These are phyloP conservation scores for Pezicula radicicola DNA, from an alignment of 2,329 filamentous ascomycete genomes.

Conservation along the genomic window DNA sequence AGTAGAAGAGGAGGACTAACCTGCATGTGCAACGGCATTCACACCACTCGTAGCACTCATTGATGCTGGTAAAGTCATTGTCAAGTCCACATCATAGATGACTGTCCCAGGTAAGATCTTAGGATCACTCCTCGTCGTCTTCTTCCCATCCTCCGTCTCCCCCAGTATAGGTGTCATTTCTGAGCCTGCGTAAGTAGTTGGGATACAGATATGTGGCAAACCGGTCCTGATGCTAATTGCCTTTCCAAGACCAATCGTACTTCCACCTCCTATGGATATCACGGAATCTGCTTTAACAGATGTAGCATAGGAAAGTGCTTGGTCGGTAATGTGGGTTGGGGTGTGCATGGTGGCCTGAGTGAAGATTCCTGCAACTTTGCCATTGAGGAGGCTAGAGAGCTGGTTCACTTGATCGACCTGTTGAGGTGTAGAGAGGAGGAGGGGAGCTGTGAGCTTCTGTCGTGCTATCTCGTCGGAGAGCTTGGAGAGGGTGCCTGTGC, in stretches of 20 bases:
- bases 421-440: slow-evolving; percentile 53
- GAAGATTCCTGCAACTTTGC: slow-evolving; percentile 48
- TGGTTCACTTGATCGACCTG: slow-evolving; percentile 43
- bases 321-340: slow-evolving; percentile 52
- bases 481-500: slow-evolving; percentile 48
- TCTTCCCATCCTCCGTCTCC: slow-evolving; percentile 55
- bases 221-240: slow-evolving; percentile 50
- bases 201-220: slow-evolving; percentile 56
- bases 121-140: slow-evolving; percentile 54
- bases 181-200: slow-evolving; percentile 59
- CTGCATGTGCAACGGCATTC: slow-evolving; percentile 63
- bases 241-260: slow-evolving; percentile 60
- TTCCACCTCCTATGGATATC: slow-evolving; percentile 60
- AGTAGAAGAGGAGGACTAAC: slow-evolving; percentile 22
- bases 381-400: slow-evolving; percentile 41
- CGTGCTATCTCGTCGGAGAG: slow-evolving; percentile 39
- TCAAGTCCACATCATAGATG: slow-evolving; percentile 63
- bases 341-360: slow-evolving; percentile 61
- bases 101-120: slow-evolving; percentile 59
- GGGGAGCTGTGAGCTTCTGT: slow-evolving; percentile 44
- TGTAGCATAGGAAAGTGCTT: slow-evolving; percentile 46
- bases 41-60: slow-evolving; percentile 58
- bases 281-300: slow-evolving; percentile 48
- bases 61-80: slow-evolving; percentile 50
- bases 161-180: slow-evolving; percentile 66